These are phyloP conservation scores for Populus hybrid DNA, from an alignment of 441 rosid species.

Conservation along the genomic window DNA sequence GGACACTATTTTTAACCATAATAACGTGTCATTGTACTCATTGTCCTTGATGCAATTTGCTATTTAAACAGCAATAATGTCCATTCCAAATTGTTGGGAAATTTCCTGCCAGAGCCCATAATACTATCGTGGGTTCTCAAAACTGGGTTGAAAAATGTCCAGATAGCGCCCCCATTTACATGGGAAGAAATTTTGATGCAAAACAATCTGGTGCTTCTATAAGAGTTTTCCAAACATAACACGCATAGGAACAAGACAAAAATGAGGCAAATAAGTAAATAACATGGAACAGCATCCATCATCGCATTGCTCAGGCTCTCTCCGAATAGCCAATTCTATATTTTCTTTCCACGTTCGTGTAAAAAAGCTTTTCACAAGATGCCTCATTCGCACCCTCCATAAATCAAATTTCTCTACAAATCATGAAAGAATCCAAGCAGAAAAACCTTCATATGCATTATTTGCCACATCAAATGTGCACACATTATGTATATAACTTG, in stretches of 20 bases:
- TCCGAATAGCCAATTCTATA: conserved; percentile 8
- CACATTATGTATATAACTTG: conserved; percentile 24
- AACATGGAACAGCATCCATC: not conserved
- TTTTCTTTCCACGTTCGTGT: conserved; percentile 25
- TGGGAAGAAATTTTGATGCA: not conserved
- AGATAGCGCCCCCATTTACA: not conserved
- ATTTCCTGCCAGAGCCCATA: not conserved
- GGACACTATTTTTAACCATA: not conserved
- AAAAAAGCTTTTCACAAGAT: conserved; percentile 15
- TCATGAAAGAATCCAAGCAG: conserved; percentile 22
- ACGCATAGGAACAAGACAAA: not conserved
- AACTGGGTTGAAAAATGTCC: not conserved
- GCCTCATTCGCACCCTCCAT: conserved; percentile 20
- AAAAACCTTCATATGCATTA: conserved; percentile 32
- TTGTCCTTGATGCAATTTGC: no score
- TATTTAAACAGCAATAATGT: not conserved
- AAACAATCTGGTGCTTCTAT: not conserved
- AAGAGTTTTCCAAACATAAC: not conserved
- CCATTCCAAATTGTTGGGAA: not conserved
- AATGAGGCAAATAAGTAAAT: not conserved
- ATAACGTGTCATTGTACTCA: not conserved
- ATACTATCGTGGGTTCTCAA: not conserved
- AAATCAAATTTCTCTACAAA: conserved; percentile 30
- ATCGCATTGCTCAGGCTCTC: conserved; percentile 15
- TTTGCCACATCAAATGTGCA: conserved; percentile 42